Evolutionary conservation across 2,329 filamentous ascomycete genomes (phyloP), one percentile per base, ranked within the genome.

Genomic region (Calonectria pseudoturangicola): DNA sequence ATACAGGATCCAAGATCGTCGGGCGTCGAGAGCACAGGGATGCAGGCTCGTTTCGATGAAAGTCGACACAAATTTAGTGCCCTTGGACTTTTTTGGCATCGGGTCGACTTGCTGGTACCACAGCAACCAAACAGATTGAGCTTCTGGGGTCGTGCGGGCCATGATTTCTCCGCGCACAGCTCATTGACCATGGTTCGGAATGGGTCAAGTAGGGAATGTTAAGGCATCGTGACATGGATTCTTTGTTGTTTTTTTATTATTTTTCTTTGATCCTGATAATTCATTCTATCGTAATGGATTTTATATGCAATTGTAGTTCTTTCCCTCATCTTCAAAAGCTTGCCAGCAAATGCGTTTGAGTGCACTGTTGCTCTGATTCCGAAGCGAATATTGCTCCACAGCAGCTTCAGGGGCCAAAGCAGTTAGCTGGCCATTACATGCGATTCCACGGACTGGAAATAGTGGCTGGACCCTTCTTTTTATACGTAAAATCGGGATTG

Each of bases 51-150:
- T 50, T 39, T 66, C 41, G 60, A 27, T 66, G 47, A 66, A 58
- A 21, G 47, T n/a, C 64, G 54, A 62, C 68, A 60, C 45, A 66
- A 66, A 56, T 66, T 71, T 66, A 27, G 39, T 64, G 51, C 25
- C 30, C 39, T 58, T 70, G 43, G 51, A 71, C 62, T 58, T 73
- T 73, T 64, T 63, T 13, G 21, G 45, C 33, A 21, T 41, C 45
- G 51, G 56, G 62, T 72, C 51, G 62, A 65, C 54, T 73, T 60
- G 65, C 56, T 70, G 51, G 48, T 68, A 66, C 33, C 58, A 36
- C 41, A 71, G 64, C 68, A 72, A 72, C 66, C 66, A 72, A 68
- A 45, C 58, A 60, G 30, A n/a, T 36, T 16, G 33, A 63, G 47
- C 43, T 58, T 58, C 68, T 30, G 33, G 45, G 33, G 30, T 21